Base-by-base conservation (phyloP, 129 eudicot species). In the Ambrosia trifida region DNA sequence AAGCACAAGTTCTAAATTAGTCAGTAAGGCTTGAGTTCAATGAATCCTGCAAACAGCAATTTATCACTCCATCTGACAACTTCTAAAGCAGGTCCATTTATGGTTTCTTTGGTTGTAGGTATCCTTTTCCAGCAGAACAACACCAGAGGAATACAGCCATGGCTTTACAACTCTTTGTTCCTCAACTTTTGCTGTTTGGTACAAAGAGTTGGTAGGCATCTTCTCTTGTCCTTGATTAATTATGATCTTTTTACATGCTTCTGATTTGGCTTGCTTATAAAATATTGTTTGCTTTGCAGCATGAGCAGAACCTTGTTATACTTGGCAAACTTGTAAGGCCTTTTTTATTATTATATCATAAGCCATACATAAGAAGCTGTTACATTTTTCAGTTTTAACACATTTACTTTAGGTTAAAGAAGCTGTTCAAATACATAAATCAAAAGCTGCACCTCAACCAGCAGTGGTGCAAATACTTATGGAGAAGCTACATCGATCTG, bases 101-200 rank as follows among this genome's bases (percentile, higher is more conserved):
- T 72, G 16, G 28, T 64, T 77, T 69, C 32, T 59, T 63, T 77
- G 70, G 51, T 73, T 62, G 57, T 63, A 89, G 92, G 90, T 80
- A 50, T 73, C 81, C 40, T 43, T 87, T 68, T 72, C 89, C 31
- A 54, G 78, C 71, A 74, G 79, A 85, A 58, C 80, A 38, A 64
- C 80, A 46, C 14, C 20, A 16, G 85, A 60, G 69, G 89, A 78
- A 45, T 76, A 64, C 70, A 68, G 44, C 79, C 83, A 80, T 70
- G 81, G 84, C 68, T 90, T 90, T 77, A 83, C 96, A 11, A 87
- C 87, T 32, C 85, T 90, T 51, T 84, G 95, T 74, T 73, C 91
- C 74, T 72, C 91, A 71, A 90, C 96, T 61, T 85, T 87, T 73
- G 33, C 33, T 17, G 87, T 87, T 67, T 90, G 96, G 96, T 90